These are phyloP conservation scores for Linnemannia hyalina DNA, from an alignment of 192 early-diverging fungal species.

Conservation along the genomic window DNA sequence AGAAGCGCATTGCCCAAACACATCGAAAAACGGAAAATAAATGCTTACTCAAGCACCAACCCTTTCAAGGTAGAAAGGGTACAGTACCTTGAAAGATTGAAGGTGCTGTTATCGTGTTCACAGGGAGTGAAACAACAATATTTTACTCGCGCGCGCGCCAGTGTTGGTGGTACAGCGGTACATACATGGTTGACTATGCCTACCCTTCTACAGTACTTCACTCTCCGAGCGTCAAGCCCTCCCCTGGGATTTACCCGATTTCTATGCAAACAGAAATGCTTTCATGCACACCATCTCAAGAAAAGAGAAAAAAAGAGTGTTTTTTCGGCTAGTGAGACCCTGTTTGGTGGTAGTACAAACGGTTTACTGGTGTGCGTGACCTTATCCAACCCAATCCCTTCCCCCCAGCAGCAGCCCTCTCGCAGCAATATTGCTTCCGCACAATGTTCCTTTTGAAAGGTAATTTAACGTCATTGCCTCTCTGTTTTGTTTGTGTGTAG, in stretches of 20 bases:
- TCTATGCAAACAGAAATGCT: too few species aligned
- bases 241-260: too few species aligned
- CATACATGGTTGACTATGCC: background rate
- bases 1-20: background rate
- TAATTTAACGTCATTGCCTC: background rate
- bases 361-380: background rate
- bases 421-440: background rate
- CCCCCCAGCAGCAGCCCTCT: background rate
- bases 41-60: background rate
- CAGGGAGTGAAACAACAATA: too few species aligned
- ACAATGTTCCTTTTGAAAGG: background rate
- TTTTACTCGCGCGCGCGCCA: too few species aligned
- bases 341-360: background rate
- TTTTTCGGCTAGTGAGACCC: background rate
- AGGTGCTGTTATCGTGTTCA: background rate
- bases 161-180: too few species aligned
- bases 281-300: background rate
- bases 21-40: background rate
- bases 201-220: background rate
- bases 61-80: background rate
- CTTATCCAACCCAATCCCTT: background rate
- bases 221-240: background rate
- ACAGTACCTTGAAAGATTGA: background rate
- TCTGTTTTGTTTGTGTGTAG: background rate
- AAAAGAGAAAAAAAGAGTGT: background rate